phyloP scores from a whole-genome alignment of 352 stramenopile genomes.

The Achlya hypogyna region DNA sequence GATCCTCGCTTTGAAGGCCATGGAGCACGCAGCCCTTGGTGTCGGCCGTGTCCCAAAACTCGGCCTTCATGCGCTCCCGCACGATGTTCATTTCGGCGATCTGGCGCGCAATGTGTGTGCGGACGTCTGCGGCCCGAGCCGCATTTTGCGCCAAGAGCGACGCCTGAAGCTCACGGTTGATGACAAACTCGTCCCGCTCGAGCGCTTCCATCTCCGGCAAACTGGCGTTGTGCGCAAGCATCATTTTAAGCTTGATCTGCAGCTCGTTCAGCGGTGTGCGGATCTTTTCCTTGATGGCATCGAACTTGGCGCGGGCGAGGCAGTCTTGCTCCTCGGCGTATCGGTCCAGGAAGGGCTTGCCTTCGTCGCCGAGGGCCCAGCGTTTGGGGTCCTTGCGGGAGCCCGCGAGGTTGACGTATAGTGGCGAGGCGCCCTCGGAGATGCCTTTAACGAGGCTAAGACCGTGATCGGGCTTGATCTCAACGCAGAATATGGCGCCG shows the following conservation, averaged over 20 bases:
- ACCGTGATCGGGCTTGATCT: slow-evolving; percentile 34
- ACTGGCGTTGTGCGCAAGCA: slow-evolving; percentile 63
- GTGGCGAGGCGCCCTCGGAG: slow-evolving; percentile 22
- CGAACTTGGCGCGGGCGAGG: slow-evolving; percentile 42
- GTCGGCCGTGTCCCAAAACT: slow-evolving; percentile 85
- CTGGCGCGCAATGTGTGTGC: slow-evolving; percentile 55
- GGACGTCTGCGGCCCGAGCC: slow-evolving; percentile 44
- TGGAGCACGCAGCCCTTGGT: slow-evolving; percentile 53
- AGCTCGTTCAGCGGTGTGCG: slow-evolving; percentile 52
- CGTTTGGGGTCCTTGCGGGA: slow-evolving; percentile 47
- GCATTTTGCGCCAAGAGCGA: slow-evolving; percentile 41
- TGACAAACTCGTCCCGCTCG: slow-evolving; percentile 79
- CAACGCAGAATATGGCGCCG: slow-evolving; percentile 53
- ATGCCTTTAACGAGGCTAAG: slow-evolving; percentile 14
- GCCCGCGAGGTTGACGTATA: slow-evolving; percentile 41
- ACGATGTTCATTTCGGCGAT: slow-evolving; percentile 70
- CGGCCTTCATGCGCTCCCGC: slow-evolving; percentile 76
- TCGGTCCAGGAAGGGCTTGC: slow-evolving; percentile 35
- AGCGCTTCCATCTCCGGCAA: slow-evolving; percentile 63
- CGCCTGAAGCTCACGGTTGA: slow-evolving; percentile 75
- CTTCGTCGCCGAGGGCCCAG: slow-evolving; percentile 30
- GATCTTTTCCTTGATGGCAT: slow-evolving; percentile 57
- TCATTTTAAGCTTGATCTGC: slow-evolving; percentile 46
- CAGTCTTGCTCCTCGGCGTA: slow-evolving; percentile 29
- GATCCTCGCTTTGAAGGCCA: slow-evolving; percentile 26